Base-by-base conservation (phyloP, 108 stramenopile species). In the Schizochytrium sp. region DNA sequence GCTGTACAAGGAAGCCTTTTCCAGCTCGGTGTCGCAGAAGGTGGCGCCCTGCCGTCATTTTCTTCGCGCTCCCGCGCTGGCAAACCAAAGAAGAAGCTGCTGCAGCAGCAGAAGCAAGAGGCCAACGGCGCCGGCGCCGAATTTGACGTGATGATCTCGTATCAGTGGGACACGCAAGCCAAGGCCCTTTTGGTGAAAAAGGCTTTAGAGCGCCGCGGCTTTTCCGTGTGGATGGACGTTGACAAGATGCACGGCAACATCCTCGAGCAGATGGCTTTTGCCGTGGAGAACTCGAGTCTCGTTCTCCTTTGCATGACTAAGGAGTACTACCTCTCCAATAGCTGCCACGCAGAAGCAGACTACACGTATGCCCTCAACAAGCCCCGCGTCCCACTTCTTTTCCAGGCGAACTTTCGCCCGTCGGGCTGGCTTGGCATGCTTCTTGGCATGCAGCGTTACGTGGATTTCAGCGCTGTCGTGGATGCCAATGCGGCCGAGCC, bases 181-280 rank as follows among this genome's bases (percentile, higher is more conserved):
- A 53, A 21, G 21, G 72, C 25, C 44, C 53, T 83, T 0, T 6
- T 44, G 72, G 28, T 83, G 72, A 23, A 28, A 44, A 44, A 59
- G 18, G 51, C 51, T 18, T 44, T 83, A 5, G 28, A 44, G 57
- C 23, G 23, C 23, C n/a, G 29, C 23, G 72, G 72, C 5, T 83
- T 57, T n/a, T 25, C n/a, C n/a, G 72, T 83, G 16, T 83, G 72
- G 72, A 44, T 83, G 72, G 72, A 83, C 57, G 72, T 83, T 43
- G 72, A 83, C 23, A 83, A 83, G 72, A 83, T 83, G 72, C 23
- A 23, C 23, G 72, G 72, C 51, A 83, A 28, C 72, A 57, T 44
- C n/a, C 72, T 83, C 23, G 28, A 83, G 72, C 23, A 21, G 6
- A 83, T 83, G 72, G 72, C 72, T 5, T 21, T 8, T n/a, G 72